These are phyloP conservation scores for Xylona heveae DNA, from an alignment of 495 filamentous ascomycete species.

Conservation along the genomic window DNA sequence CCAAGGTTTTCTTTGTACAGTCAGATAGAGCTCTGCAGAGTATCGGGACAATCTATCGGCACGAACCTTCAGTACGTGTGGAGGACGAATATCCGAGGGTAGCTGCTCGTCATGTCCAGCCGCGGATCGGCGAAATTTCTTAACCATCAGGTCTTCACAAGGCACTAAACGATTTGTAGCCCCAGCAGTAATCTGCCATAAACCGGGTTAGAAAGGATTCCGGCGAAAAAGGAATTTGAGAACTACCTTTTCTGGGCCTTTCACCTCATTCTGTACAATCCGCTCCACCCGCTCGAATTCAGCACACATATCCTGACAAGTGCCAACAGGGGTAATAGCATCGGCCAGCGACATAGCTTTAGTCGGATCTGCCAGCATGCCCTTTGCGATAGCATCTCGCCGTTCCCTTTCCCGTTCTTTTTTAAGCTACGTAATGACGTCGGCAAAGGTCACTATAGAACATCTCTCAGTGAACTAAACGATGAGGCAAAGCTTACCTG, in stretches of 20 bases:
- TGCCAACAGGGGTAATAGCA: conserved; percentile 73
- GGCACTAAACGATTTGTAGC: conserved; percentile 21
- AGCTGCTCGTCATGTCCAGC: conserved; percentile 83
- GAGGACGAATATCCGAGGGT: conserved; percentile 78
- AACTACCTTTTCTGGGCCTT: conserved; percentile 34
- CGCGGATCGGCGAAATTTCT: conserved; percentile 73
- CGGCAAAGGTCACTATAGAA: neutral
- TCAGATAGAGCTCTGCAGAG: conserved; percentile 3
- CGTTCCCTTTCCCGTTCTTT: conserved; percentile 47
- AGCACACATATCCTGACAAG: conserved; percentile 86
- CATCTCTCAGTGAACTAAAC: neutral
- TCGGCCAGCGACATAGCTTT: conserved; percentile 59
- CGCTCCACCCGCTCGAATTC: conserved; percentile 68
- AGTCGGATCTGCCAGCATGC: conserved; percentile 74
- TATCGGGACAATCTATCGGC: neutral
- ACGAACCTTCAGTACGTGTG: conserved; percentile 36
- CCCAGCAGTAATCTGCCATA: conserved; percentile 5
- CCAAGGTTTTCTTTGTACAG: conserved; percentile 31
- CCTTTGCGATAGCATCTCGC: conserved; percentile 44
- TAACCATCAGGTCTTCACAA: conserved; percentile 45
- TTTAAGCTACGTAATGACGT: conserved; percentile 22
- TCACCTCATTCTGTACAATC: conserved; percentile 46
- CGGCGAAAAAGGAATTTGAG: neutral
- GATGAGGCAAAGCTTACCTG: no score
- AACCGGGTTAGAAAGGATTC: neutral